Conservation (phyloP, 345 rosid species). For the Hibiscus tridactylites region DNA sequence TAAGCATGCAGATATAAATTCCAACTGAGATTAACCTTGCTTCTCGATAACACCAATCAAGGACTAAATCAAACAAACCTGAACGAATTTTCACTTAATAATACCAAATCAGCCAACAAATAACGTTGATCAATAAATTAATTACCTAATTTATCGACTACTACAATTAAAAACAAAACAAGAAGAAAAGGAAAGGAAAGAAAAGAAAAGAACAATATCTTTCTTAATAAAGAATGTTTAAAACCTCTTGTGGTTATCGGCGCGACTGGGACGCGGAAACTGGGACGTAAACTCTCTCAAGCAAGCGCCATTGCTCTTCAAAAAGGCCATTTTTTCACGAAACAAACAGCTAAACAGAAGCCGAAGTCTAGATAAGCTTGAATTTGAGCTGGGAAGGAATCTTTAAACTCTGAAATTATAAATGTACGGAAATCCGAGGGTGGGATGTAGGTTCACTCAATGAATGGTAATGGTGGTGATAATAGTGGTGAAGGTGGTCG, state of each 20-base stretch:
- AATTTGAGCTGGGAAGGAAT: background rate
- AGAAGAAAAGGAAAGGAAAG: background rate
- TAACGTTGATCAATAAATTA: background rate
- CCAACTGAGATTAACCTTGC: background rate
- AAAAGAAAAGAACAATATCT: background rate
- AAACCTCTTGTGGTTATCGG: slow-evolving; percentile 36
- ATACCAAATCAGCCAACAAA: slow-evolving; percentile 1
- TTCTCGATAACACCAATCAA: background rate
- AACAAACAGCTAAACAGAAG: background rate
- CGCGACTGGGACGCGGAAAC: slow-evolving; percentile 22
- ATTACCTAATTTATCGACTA: background rate
- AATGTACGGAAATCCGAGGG: background rate
- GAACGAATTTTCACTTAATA: too few species aligned
- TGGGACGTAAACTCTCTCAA: slow-evolving; percentile 29
- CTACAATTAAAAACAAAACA: background rate
- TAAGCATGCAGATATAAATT: background rate
- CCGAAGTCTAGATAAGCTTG: background rate
- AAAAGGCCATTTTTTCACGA: slow-evolving; percentile 27
- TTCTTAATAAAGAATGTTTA: background rate
- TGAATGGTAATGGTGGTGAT: slow-evolving; percentile 16
- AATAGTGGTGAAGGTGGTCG: slow-evolving; percentile 7
- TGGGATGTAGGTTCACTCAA: background rate
- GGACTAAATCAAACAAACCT: background rate
- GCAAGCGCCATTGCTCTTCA: slow-evolving; percentile 34
- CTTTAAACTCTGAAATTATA: background rate